Evolutionary conservation across 768 basidiomycete genomes (phyloP), one percentile per base, ranked within the genome.

Genomic region (Russula brevipes): DNA sequence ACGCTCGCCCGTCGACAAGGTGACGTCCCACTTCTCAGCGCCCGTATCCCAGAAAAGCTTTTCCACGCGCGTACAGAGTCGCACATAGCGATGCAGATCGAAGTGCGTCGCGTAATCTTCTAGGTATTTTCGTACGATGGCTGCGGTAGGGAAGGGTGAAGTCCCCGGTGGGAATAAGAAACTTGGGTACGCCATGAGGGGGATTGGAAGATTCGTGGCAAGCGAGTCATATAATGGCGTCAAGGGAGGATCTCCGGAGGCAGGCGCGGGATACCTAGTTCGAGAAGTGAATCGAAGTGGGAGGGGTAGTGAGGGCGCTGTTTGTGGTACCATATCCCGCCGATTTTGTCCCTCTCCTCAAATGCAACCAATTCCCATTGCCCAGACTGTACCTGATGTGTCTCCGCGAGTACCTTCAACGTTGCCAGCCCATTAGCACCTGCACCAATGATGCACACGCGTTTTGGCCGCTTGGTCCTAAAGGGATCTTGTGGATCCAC

Each of bases 171-270:
- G 88, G 69, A 91, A 92, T 1, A 78, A 69, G 69, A 82, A 85
- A 51, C 79, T 80, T 1, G 79, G 75, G 67, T 78, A 92, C 3
- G 81, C 81, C 91, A 94, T 93, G 54, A 86, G 62, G 1, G 87
- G 87, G 66, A 92, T 88, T 0, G 91, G 88, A 5, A 94, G 71
- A 68, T 93, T 93, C 1, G 91, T 87, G n/a, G 86, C 87, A 12
- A 94, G 76, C 0, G 87, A 86, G 69, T 92, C 87, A 69, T 94
- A 94, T 9, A 91, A 69, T 1, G 91, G 84, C 1, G 88, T 87
- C 38, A 80, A 69, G 2, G 88, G 88, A 7, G 82, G 82, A 39
- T 82, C 73, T 19, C 75, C 77, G 11, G 72, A 71, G 4, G 81
- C 79, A 41, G 78, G 74, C 7, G 83, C 81, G 19, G 88, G 84